Percentiles rank a stretch among this genome's conserved stretches.
Conservation (phyloP, 169 alveolate genomes). For the Plasmodium fragile region DNA sequence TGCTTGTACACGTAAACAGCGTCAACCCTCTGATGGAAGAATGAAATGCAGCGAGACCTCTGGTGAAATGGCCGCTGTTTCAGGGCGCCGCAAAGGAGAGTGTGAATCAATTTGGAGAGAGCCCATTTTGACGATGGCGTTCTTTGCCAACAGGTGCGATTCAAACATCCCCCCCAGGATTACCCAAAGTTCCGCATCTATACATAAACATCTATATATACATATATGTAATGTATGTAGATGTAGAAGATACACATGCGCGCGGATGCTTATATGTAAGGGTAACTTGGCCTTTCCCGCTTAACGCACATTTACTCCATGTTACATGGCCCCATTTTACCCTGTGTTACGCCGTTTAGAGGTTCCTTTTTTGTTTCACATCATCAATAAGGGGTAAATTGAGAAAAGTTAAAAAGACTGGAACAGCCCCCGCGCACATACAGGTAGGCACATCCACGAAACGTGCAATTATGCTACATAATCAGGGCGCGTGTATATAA, state of each 20-base stretch:
- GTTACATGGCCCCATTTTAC: not conserved
- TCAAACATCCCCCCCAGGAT: not conserved
- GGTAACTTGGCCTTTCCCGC: not conserved
- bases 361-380: not conserved
- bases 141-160: not conserved
- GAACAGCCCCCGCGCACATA: not conserved
- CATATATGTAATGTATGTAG: too few species aligned
- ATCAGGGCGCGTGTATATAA: not conserved
- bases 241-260: not conserved
- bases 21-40: not conserved
- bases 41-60: not conserved
- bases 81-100: not conserved
- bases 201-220: not conserved
- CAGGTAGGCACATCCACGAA: not conserved
- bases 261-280: not conserved
- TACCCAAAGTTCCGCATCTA: not conserved
- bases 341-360: not conserved
- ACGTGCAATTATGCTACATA: not conserved
- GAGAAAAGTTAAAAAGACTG: not conserved
- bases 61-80: not conserved
- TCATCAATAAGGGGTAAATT: not conserved
- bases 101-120: not conserved
- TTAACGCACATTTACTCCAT: not conserved
- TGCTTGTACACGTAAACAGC: not conserved
- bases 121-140: not conserved